phyloP scores from a whole-genome alignment of 2,329 filamentous ascomycete species.

The Trichoderma sp. region DNA sequence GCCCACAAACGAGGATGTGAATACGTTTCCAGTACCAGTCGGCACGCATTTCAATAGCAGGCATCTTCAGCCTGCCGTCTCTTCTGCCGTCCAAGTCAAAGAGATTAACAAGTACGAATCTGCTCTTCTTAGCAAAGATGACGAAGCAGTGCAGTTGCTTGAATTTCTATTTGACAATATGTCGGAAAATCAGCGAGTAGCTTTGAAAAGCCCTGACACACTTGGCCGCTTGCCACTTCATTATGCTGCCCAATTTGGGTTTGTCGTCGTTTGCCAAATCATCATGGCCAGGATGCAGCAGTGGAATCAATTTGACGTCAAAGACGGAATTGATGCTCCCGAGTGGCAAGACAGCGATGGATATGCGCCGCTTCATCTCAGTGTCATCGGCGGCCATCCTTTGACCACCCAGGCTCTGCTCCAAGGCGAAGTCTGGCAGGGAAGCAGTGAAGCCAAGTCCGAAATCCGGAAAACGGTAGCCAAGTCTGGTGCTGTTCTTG shows the following conservation, averaged over 20 bases:
- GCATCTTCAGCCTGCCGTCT: conserved; percentile 79
- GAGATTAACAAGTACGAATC: conserved; percentile 69
- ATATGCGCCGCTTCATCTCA: conserved; percentile 86
- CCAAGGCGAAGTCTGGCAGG: conserved; percentile 77
- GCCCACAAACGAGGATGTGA: conserved; percentile 54
- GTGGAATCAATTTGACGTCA: conserved; percentile 85
- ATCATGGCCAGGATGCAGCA: conserved; percentile 87
- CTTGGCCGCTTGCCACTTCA: conserved; percentile 86
- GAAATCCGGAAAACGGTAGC: conserved; percentile 70
- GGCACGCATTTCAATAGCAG: conserved; percentile 63
- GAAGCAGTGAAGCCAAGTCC: conserved; percentile 63
- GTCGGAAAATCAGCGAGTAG: conserved; percentile 65
- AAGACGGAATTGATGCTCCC: conserved; percentile 81
- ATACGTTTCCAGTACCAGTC: conserved; percentile 54
- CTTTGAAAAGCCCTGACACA: conserved; percentile 71
- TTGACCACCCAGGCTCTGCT: conserved; percentile 82
- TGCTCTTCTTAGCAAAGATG: conserved; percentile 66
- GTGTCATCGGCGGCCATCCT: conserved; percentile 87
- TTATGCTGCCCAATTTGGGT: conserved; percentile 93
- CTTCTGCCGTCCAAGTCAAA: conserved; percentile 64
- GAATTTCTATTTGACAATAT: conserved; percentile 68
- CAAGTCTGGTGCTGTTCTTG: conserved; percentile 85
- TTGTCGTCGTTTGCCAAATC: conserved; percentile 85
- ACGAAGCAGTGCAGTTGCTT: conserved; percentile 74
- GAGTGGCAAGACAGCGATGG: conserved; percentile 94